Base-by-base conservation (phyloP, 2,329 filamentous ascomycete genomes). In the Xylariaceae sp. region DNA sequence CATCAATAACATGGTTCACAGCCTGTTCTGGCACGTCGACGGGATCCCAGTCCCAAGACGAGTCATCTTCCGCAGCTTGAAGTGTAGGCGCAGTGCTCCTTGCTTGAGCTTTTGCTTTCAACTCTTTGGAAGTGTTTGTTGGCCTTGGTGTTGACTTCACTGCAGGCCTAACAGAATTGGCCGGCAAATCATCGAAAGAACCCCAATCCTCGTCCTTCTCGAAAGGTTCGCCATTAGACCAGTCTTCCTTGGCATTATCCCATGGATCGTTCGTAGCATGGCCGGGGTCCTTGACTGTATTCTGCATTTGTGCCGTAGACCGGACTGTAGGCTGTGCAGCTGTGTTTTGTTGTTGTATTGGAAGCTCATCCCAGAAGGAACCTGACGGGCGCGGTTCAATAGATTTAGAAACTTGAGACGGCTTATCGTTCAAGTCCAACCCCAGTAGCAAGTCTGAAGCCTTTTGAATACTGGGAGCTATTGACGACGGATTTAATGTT, bases 41-140 rank as follows among this genome's bases (percentile, higher is more conserved):
- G 1, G 72, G 63, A 31, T 76, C 72, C 78, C 78, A 81, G 42
- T 74, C 72, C 78, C 79, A 82, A 39, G 66, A 56, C 3, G 57
- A 49, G 22, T 60, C 58, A 17, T 48, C 45, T 12, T 44, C 36
- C 22, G 7, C 22, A 7, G n/a, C 32, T 36, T 19, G 38, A 17
- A 30, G 39, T 27, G 15, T 19, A 27, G 22, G 22, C 22, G 22
- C 22, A 27, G 22, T 27, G 7, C 22, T 27, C 22, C 7, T 27
- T 27, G 4, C 22, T 27, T 27, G 22, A 27, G 22, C 7, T 27
- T 27, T 27, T 5, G 22, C 22, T 27, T 27, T 7, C 22, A 27
- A 27, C 7, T 27, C 22, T 7, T 27, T 27, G 4, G 22, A 4
- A 27, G 4, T 7, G 22, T 27, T 43, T 33, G 18, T 47, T 19